Percentiles rank a stretch among this genome's conserved stretches.
Conservation (phyloP, 2,329 filamentous ascomycete genomes). For the Cladosporium sp. region DNA sequence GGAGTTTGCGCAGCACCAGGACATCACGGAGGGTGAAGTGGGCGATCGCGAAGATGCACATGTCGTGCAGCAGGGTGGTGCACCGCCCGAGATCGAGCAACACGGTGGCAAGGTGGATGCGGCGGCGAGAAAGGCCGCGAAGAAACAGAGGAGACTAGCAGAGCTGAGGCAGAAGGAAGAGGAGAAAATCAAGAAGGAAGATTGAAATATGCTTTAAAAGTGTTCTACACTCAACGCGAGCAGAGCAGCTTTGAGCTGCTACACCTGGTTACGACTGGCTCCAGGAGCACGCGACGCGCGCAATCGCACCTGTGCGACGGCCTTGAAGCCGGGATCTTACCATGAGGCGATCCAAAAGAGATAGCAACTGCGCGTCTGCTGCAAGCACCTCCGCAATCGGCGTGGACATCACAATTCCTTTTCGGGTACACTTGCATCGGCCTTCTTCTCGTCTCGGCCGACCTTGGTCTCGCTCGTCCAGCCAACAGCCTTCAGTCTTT, state of each 20-base stretch:
- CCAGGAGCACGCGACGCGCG: background rate
- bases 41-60: slow-evolving; percentile 36
- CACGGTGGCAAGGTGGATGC: slow-evolving; percentile 43
- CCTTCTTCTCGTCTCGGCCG: slow-evolving; percentile 43
- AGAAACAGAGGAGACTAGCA: slow-evolving; percentile 52
- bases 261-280: background rate
- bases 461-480: slow-evolving; percentile 71
- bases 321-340: background rate
- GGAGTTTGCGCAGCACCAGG: slow-evolving; percentile 43
- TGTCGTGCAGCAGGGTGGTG: slow-evolving; percentile 36
- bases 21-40: slow-evolving; percentile 43
- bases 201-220: background rate
- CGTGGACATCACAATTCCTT: slow-evolving; percentile 22
- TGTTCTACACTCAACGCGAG: background rate
- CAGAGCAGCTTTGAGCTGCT: background rate
- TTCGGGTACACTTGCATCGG: slow-evolving; percentile 19
- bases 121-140: slow-evolving; percentile 55
- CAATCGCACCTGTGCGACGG: background rate
- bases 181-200: slow-evolving; percentile 7
- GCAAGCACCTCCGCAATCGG: background rate
- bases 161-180: slow-evolving; percentile 40
- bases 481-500: slow-evolving; percentile 85
- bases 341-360: background rate
- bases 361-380: background rate
- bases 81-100: slow-evolving; percentile 28